A percentile compares a stretch with the other conserved stretches of the same genome.
Evolutionary conservation across 805 yeast genomes (phyloP).

Genomic region (Candida mattraensis): DNA sequence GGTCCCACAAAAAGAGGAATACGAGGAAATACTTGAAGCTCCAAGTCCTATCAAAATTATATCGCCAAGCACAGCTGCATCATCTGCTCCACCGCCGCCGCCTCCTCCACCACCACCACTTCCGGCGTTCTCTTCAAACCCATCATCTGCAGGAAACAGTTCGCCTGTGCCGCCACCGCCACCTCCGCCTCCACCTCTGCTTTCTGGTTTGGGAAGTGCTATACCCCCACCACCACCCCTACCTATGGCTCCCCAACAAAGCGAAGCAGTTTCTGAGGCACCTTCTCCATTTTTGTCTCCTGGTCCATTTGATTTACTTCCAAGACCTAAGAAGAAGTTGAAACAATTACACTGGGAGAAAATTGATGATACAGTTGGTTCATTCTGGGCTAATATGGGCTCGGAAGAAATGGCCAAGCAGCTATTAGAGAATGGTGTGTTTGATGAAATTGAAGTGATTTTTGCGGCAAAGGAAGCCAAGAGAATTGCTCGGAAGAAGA

Average conservation of each 20-base stretch:
- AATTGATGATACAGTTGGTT: constrained; percentile 76
- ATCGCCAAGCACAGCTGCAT: neutral
- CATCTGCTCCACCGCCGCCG: constrained; percentile 32
- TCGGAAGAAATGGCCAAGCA: constrained; percentile 60
- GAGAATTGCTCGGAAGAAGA: constrained; percentile 46
- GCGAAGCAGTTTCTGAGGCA: constrained; percentile 10
- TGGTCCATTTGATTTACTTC: constrained; percentile 49
- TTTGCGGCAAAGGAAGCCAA: constrained; percentile 81
- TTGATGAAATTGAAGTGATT: constrained; percentile 78
- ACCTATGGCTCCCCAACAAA: constrained; percentile 11
- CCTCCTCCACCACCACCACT: constrained; percentile 32
- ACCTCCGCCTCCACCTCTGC: constrained; percentile 32
- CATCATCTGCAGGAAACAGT: constrained; percentile 13
- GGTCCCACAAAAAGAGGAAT: constrained; percentile 1
- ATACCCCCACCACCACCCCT: constrained; percentile 36
- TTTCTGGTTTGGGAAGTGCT: constrained; percentile 15
- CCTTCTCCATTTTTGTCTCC: constrained; percentile 27
- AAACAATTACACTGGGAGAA: constrained; percentile 98
- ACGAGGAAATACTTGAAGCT: constrained; percentile 2
- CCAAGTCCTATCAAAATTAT: constrained; percentile 39
- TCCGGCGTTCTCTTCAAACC: constrained; percentile 20
- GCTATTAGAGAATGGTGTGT: constrained; percentile 72
- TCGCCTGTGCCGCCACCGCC: constrained; percentile 23
- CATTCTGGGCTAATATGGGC: constrained; percentile 79
- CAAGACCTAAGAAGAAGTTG: constrained; percentile 72